These are phyloP conservation scores for Volvox reticuliferus DNA, from an alignment of 139 green algal genomes.

Conservation along the genomic window DNA sequence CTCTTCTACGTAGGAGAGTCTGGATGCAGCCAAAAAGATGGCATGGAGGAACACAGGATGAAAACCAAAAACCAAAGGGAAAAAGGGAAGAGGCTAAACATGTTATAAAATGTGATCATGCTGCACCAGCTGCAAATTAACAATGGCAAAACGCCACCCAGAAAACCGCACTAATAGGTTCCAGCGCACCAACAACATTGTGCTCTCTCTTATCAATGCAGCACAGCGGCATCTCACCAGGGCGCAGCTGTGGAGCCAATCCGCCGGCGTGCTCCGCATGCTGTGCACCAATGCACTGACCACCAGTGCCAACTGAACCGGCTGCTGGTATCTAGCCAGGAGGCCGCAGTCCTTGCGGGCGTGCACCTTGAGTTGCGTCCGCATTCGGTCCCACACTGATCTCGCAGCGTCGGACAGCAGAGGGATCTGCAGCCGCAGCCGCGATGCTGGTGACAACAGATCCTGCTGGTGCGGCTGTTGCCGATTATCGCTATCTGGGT, in stretches of 20 bases:
- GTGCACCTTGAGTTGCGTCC: not conserved
- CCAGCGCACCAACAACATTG: not conserved
- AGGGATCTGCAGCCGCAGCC: not conserved
- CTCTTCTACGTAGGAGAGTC: too few species aligned
- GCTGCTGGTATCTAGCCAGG: not conserved
- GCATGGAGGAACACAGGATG: too few species aligned
- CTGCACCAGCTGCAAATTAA: not conserved
- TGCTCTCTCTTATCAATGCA: not conserved
- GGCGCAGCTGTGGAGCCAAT: not conserved
- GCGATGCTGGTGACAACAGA: not conserved
- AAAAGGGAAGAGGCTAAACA: not conserved
- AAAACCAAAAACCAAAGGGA: not conserved
- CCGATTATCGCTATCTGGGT: not conserved
- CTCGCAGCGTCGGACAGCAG: not conserved
- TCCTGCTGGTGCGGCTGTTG: not conserved
- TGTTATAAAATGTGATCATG: not conserved
- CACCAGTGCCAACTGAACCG: slow-evolving; percentile 13
- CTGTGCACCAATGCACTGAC: not conserved
- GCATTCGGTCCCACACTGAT: not conserved
- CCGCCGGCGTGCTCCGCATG: not conserved
- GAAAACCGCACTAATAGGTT: too few species aligned
- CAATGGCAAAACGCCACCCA: too few species aligned
- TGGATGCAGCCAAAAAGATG: too few species aligned
- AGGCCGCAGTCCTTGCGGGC: not conserved
- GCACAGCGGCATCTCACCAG: too few species aligned